A percentile compares a stretch with the other conserved stretches of the same genome.
phyloP scores from a whole-genome alignment of 2,329 filamentous ascomycete species.

The Pseudocercospora vitis region DNA sequence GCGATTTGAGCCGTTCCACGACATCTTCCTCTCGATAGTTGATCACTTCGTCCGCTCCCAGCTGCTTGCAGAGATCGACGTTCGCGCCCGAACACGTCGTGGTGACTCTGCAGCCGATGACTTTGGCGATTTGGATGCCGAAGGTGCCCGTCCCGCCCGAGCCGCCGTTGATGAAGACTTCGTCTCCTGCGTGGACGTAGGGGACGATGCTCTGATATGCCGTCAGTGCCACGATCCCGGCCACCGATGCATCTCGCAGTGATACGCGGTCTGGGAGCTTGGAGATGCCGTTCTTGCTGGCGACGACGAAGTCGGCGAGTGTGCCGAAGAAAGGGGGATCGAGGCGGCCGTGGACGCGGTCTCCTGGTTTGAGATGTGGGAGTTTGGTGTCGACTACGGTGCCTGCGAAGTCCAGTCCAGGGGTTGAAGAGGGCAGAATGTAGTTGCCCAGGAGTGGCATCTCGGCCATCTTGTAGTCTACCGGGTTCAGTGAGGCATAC shows the following conservation, averaged over 20 bases:
- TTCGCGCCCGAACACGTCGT: slow-evolving; percentile 61
- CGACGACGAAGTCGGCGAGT: slow-evolving; percentile 41
- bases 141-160: slow-evolving; percentile 62
- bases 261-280: slow-evolving; percentile 40
- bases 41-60: slow-evolving; percentile 65
- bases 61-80: slow-evolving; percentile 54
- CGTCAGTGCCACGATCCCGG: slow-evolving; percentile 43
- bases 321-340: slow-evolving; percentile 38
- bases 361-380: slow-evolving; percentile 37
- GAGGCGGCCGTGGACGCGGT: slow-evolving; percentile 44
- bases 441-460: slow-evolving; percentile 42
- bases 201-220: slow-evolving; percentile 42
- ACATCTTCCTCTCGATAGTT: slow-evolving; percentile 59
- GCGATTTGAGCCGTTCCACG: slow-evolving; percentile 47
- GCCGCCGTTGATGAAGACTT: slow-evolving; percentile 65
- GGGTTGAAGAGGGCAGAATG: slow-evolving; percentile 45
- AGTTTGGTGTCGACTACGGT: slow-evolving; percentile 44
- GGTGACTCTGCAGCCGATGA: slow-evolving; percentile 59
- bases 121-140: slow-evolving; percentile 64
- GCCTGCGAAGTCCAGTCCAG: slow-evolving; percentile 55
- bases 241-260: slow-evolving; percentile 39
- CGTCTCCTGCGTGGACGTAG: slow-evolving; percentile 44
- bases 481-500: slow-evolving; percentile 50
- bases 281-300: slow-evolving; percentile 23
- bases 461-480: slow-evolving; percentile 53